Evolutionary conservation across 129 eudicot species (phyloP).

Genomic region (Arctium minus): DNA sequence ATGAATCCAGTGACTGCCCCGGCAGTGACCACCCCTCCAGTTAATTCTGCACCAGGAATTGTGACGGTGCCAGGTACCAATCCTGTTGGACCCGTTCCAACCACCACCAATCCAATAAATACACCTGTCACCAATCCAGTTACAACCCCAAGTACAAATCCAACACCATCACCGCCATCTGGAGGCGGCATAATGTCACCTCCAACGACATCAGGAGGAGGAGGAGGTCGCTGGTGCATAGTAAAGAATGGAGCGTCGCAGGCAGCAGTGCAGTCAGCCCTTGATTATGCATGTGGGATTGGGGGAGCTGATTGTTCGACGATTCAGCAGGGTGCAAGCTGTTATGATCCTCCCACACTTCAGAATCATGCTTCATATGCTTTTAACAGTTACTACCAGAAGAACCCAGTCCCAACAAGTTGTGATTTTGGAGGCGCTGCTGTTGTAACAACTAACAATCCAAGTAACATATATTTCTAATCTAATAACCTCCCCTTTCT

Average conservation of each 20-base stretch:
- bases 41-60: constrained; percentile 39
- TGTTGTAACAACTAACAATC: constrained; percentile 55
- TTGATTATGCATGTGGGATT: constrained; percentile 91
- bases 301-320: constrained; percentile 88
- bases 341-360: constrained; percentile 73
- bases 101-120: constrained; percentile 23
- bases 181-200: constrained; percentile 22
- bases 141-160: background rate
- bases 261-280: constrained; percentile 59
- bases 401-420: constrained; percentile 71
- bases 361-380: constrained; percentile 90
- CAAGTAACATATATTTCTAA: constrained; percentile 51
- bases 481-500: background rate
- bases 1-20: constrained; percentile 48
- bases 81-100: constrained; percentile 9
- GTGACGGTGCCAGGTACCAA: constrained; percentile 53
- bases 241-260: constrained; percentile 68
- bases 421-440: constrained; percentile 96
- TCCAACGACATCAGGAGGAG: constrained; percentile 27
- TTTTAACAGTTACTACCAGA: constrained; percentile 82
- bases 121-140: constrained; percentile 44
- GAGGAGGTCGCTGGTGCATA: constrained; percentile 87
- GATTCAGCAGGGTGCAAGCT: constrained; percentile 73
- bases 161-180: constrained; percentile 29
- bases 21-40: constrained; percentile 28